Base-by-base conservation (phyloP, 306 rosid species). In the Biancaea sappan region DNA sequence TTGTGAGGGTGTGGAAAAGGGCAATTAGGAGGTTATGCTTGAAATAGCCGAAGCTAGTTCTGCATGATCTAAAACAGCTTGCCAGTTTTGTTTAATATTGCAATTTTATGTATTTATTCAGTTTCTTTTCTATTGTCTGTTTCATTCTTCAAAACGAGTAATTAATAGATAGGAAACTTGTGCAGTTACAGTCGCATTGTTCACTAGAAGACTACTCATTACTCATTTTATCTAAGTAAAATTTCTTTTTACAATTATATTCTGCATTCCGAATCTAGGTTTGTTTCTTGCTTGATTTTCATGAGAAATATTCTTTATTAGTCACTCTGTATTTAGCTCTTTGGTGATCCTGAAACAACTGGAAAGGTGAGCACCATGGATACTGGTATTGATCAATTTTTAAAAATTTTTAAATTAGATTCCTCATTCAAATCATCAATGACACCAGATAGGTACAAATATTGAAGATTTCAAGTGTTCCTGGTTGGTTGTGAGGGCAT, bases 391-490 rank as follows among this genome's bases (percentile, higher is more conserved):
- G 69, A 70, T 64, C 6, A 52, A 53, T 66, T 59, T 15, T 73
- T 56, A 44, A 21, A 51, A 32, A 73, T 66, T 26, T 19, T 32
- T 34, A 4, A 3, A 8, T 11, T 18, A 0, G 34, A 54, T 63
- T 35, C 37, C 81, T 84, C 77, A 81, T 52, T 71, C 53, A 29
- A 52, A 69, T 78, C 72, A 35, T 84, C 67, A 69, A 62, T 64
- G 80, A 29, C 58, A 47, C 69, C 90, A 90, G 99, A 84, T 94
- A 80, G 99, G 99, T 54, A 92, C 99, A 56, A 97, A 94, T 77
- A 94, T 92, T 76, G 96, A 90, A 86, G 99, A 94, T 85, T 94
- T 88, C 77, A 94, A 94, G 78, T 94, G 99, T 82, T 94, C 99
- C 71, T 94, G 97, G 99, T 38, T 94, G 87, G 92, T 85, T 22